Base-by-base conservation (phyloP, 1,139 yeast species). In the Yamadazyma membranifaciens region DNA sequence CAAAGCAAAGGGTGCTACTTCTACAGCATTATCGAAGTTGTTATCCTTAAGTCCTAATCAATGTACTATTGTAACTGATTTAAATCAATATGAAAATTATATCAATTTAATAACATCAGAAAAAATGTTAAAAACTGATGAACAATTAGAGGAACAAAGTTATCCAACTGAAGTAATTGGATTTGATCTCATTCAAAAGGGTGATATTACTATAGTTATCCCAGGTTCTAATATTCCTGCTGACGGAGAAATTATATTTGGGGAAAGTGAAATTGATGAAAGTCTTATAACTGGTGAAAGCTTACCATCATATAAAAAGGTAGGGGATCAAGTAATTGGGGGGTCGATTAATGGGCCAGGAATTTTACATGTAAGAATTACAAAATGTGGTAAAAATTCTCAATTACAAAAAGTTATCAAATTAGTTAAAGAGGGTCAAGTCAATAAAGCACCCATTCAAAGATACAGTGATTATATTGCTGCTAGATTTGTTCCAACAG, bases 151-250 rank as follows among this genome's bases (percentile, higher is more conserved):
- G 5, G 38, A 29, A 33, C 45, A 48, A 17, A 53, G 55, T 34
- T 55, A 59, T 32, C 50, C 58, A 7, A 62, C 69, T 0, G 51
- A 59, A 42, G 46, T 55, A 9, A 75, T 94, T 14, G 71, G 85
- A 22, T 78, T 89, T 24, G 96, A 88, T 50, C 71, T 87, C 45
- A 65, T 92, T 36, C 96, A 94, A 60, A 66, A 74, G 9, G 77
- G 80, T 50, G 98, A 94, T 59, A 71, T 87, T 33, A 84, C 89
- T 0, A 73, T 87, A 31, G 75, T 92, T 5, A 68, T 81, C 36
- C 95, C 98, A 0, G 98, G 98, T 10, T 83, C 83, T 40, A 87
- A 82, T 51, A 75, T 94, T 4, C 96, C 98, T 0, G 91, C 96
- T 1, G 99, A 94, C 67, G 99, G 98, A 29, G 57, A 72, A 7